Base-by-base conservation (phyloP, 1,139 yeast genomes). In the Taphrina populina region DNA sequence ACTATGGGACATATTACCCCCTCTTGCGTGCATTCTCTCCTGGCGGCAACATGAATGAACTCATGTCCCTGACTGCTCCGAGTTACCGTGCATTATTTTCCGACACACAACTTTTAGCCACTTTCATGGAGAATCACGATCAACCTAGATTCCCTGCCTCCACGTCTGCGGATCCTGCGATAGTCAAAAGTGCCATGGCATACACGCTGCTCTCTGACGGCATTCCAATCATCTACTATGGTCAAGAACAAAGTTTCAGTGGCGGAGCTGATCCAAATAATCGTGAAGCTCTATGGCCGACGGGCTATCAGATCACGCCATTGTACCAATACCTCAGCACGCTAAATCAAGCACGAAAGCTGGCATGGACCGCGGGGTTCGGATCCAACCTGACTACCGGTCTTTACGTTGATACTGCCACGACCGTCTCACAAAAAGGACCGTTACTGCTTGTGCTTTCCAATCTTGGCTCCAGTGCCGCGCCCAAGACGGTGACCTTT, bases 181-280 rank as follows among this genome's bases (percentile, higher is more conserved):
- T 39, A 10, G 41, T 53, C n/a, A 13, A 36, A 37, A 46, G 39
- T 23, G 59, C 58, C 2, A 33, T 54, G 30, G 47, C 60, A 2
- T 59, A 46, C 29, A 52, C 47, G n/a, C 19, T 59, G 13, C 10
- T 59, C 13, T 41, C 57, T n/a, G 57, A 57, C 23, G 61, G 61
- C 15, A 59, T 59, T n/a, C 61, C 61, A 21, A 37, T 58, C 40
- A 46, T 59, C 47, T 59, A 58, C 39, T 59, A 59, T 36, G 61
- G 61, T 7, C 58, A 52, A 19, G 61, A 59, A 30, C 61, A 59
- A 33, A 37, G 53, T 19, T 58, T 59, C 30, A 19, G 33, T 17
- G 61, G 61, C 17, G 54, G 33, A 8, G 44, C 7, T 6, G 61
- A 59, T 29, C 61, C 61, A 13, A 10, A 24, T 10, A 55, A 56